Conservation (phyloP, 768 basidiomycete species). For the Pleurotus sapidus region DNA sequence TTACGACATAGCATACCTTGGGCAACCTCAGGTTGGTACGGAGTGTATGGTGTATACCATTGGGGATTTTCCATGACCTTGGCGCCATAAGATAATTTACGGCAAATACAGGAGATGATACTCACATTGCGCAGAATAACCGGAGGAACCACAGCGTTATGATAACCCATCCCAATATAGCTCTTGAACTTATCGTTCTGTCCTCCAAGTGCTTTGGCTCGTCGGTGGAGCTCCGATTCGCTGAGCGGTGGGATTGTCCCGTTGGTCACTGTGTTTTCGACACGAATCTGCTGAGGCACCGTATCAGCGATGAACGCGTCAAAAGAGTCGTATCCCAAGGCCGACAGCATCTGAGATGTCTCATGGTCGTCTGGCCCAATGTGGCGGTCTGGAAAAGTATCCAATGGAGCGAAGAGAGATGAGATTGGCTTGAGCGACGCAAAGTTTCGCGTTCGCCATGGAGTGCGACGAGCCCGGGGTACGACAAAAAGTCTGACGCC, state of each 20-base stretch:
- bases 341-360: constrained; percentile 75
- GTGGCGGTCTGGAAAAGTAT: constrained; percentile 88
- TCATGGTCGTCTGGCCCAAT: constrained; percentile 89
- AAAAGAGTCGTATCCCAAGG: constrained; percentile 83
- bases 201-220: constrained; percentile 74
- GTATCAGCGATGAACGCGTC: constrained; percentile 84
- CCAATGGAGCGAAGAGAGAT: constrained; percentile 79
- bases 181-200: constrained; percentile 84
- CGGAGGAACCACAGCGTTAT: constrained; percentile 91
- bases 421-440: constrained; percentile 59
- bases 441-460: constrained; percentile 33
- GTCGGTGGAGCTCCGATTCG: constrained; percentile 77
- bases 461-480: constrained; percentile 14
- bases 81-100: background rate
- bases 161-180: constrained; percentile 99
- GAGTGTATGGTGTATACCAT: constrained; percentile 97
- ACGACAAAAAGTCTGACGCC: constrained; percentile 14
- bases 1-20: constrained; percentile 66
- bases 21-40: constrained; percentile 97
- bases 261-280: constrained; percentile 61
- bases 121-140: constrained; percentile 90
- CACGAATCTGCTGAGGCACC: constrained; percentile 78
- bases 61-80: constrained; percentile 93
- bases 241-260: constrained; percentile 72
- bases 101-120: constrained; percentile 9